Conservation (phyloP, 73 alveolate genomes). For the Uronychia setigera region DNA sequence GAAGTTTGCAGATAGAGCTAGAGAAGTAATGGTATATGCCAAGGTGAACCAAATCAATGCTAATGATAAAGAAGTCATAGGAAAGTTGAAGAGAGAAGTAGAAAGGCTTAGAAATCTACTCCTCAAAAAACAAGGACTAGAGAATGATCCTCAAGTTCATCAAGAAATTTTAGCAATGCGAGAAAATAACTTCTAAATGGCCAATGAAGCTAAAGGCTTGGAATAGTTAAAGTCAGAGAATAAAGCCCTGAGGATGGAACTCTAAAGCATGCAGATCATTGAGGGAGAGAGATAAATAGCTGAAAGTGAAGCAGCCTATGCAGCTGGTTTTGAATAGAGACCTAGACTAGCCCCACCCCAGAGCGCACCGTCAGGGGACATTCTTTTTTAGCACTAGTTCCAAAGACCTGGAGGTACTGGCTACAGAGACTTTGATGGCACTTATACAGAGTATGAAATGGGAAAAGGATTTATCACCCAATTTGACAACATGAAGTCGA, state of each 20-base stretch:
- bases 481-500: neutral
- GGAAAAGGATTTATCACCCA: neutral
- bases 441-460: neutral
- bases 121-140: conserved; percentile 25
- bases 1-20: conserved; percentile 57
- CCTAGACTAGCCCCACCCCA: neutral
- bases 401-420: neutral
- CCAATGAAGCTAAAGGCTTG: neutral
- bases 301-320: neutral
- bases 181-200: conserved; percentile 45
- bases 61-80: conserved; percentile 62
- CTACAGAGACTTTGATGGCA: neutral
- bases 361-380: neutral
- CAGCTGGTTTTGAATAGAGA: neutral
- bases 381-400: neutral
- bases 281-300: neutral
- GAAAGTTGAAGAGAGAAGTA: conserved; percentile 51
- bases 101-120: conserved; percentile 11
- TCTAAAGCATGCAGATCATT: neutral
- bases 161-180: conserved; percentile 46
- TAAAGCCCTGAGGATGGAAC: conserved; percentile 1
- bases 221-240: neutral
- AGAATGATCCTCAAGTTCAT: conserved; percentile 9
- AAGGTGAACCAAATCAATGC: conserved; percentile 5
- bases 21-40: neutral